phyloP scores from a whole-genome alignment of 768 basidiomycete species.

The Mycena crocata region DNA sequence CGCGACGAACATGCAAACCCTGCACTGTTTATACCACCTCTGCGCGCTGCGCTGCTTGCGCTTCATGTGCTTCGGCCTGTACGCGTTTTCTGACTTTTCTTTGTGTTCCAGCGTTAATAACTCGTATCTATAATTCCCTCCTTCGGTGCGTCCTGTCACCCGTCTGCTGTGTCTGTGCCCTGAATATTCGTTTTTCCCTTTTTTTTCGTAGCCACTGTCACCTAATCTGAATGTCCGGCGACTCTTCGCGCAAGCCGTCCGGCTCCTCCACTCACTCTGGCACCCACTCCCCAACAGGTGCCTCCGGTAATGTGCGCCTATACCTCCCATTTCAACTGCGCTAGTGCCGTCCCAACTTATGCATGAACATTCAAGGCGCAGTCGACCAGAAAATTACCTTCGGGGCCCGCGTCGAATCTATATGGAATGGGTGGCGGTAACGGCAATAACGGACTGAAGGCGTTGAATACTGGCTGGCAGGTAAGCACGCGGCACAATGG shows the following conservation, averaged over 20 bases:
- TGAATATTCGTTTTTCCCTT: too few species aligned
- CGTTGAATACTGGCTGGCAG: constrained; percentile 76
- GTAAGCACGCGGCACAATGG: constrained; percentile 49
- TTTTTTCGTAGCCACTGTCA: constrained; percentile 38
- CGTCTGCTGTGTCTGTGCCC: constrained; percentile 28
- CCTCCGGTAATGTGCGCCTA: constrained; percentile 66
- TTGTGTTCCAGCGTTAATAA: constrained; percentile 35
- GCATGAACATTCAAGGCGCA: constrained; percentile 49
- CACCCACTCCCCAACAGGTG: constrained; percentile 70
- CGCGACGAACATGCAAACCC: not conserved
- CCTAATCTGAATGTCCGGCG: constrained; percentile 50
- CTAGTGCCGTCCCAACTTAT: constrained; percentile 8
- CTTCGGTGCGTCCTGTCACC: constrained; percentile 30
- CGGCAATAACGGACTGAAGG: constrained; percentile 63
- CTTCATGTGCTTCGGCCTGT: not conserved
- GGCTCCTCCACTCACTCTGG: constrained; percentile 75
- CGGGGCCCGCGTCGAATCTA: constrained; percentile 56
- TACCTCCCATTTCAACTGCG: constrained; percentile 18
- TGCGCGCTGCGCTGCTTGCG: not conserved
- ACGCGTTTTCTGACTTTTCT: constrained; percentile 27
- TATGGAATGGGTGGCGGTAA: constrained; percentile 64
- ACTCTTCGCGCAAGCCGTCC: constrained; percentile 74
- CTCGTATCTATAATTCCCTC: constrained; percentile 42
- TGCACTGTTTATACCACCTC: not conserved
- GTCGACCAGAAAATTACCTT: constrained; percentile 59